phyloP scores from a whole-genome alignment of 2,329 filamentous ascomycete species.

The Cladophialophora immunda region DNA sequence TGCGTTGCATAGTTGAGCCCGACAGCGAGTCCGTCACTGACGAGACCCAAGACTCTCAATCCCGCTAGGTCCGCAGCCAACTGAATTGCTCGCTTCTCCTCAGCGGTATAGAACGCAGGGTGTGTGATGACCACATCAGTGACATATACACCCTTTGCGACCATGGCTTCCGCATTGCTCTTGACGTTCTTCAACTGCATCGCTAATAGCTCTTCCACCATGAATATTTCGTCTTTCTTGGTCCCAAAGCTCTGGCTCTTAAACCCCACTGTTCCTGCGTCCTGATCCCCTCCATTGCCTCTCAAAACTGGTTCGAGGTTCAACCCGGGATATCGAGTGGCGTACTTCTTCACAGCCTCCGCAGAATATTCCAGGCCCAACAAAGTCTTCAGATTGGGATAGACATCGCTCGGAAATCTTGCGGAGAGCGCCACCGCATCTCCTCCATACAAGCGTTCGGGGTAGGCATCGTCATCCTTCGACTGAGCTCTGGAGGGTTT shows the following conservation, averaged over 20 bases:
- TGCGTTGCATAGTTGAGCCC: constrained; percentile 94
- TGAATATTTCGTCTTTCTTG: constrained; percentile 69
- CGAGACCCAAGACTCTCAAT: constrained; percentile 81
- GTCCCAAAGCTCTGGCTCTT: constrained; percentile 74
- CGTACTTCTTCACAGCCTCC: constrained; percentile 73
- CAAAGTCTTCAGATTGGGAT: constrained; percentile 89
- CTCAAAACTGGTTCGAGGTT: constrained; percentile 67
- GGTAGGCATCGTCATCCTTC: constrained; percentile 71
- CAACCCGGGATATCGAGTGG: constrained; percentile 78
- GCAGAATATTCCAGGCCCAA: constrained; percentile 74
- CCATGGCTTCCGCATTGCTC: constrained; percentile 84
- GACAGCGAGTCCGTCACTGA: constrained; percentile 91
- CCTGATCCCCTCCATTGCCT: constrained; percentile 47
- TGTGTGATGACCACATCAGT: constrained; percentile 88
- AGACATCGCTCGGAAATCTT: constrained; percentile 91
- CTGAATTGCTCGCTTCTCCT: constrained; percentile 87
- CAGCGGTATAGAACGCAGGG: constrained; percentile 86
- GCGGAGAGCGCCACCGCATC: constrained; percentile 88
- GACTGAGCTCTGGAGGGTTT: constrained; percentile 78
- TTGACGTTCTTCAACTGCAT: constrained; percentile 96
- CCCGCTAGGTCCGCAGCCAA: constrained; percentile 87
- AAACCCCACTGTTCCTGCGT: constrained; percentile 78
- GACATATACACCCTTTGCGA: constrained; percentile 76
- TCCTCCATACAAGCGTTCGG: constrained; percentile 89
- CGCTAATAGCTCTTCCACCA: constrained; percentile 90